These are phyloP conservation scores for Serendipita sp. DNA, from an alignment of 768 basidiomycete genomes.

Conservation along the genomic window DNA sequence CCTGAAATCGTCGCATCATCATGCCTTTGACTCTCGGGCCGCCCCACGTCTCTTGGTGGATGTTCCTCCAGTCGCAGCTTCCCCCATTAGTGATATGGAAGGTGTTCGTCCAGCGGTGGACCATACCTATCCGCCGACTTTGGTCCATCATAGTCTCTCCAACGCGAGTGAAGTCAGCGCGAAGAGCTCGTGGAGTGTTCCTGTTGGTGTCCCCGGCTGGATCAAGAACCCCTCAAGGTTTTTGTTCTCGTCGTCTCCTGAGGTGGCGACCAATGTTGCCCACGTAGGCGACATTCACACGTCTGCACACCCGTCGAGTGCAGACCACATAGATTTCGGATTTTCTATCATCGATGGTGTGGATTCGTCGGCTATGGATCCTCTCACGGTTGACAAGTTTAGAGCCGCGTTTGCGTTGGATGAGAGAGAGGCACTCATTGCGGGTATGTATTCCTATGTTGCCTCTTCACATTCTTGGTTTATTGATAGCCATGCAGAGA, in stretches of 20 bases:
- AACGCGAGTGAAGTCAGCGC: constrained; percentile 28
- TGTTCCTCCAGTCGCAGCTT: constrained; percentile 18
- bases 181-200: constrained; percentile 42
- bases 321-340: constrained; percentile 36
- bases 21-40: constrained; percentile 14
- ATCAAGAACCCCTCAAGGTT: constrained; percentile 27
- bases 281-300: background rate
- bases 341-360: constrained; percentile 72
- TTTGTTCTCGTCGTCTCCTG: constrained; percentile 14
- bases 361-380: constrained; percentile 30
- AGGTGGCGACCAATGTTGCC: background rate
- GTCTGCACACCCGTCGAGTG: constrained; percentile 9
- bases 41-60: constrained; percentile 14
- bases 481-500: constrained; percentile 41
- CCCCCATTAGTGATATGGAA: background rate
- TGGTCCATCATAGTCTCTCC: constrained; percentile 29
- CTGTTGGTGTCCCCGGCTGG: constrained; percentile 47
- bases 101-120: constrained; percentile 17
- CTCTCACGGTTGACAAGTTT: constrained; percentile 60
- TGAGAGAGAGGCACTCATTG: constrained; percentile 72
- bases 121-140: constrained; percentile 71
- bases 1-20: constrained; percentile 9
- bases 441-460: constrained; percentile 43
- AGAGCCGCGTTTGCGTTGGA: constrained; percentile 69
- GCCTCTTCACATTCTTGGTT: constrained; percentile 15